These are phyloP conservation scores for Diaporthe citriasiana DNA, from an alignment of 2,329 filamentous ascomycete species.

Conservation along the genomic window DNA sequence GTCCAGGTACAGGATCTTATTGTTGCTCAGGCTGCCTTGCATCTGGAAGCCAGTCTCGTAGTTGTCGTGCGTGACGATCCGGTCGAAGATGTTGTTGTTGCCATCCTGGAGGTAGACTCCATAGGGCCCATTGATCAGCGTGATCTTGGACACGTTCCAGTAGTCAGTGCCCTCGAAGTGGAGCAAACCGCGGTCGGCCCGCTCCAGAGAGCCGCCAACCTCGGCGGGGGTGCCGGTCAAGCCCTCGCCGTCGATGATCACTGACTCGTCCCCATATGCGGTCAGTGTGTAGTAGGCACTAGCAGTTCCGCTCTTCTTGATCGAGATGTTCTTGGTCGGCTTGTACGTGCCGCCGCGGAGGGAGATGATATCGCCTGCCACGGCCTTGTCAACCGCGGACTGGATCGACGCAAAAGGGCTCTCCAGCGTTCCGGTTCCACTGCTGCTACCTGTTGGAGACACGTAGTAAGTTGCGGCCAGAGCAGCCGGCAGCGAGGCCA, in stretches of 20 bases:
- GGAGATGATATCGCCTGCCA: slow-evolving; percentile 61
- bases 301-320: slow-evolving; percentile 59
- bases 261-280: slow-evolving; percentile 59
- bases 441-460: slow-evolving; percentile 58
- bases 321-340: slow-evolving; percentile 62
- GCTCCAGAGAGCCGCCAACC: slow-evolving; percentile 56
- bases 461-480: slow-evolving; percentile 59
- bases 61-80: slow-evolving; percentile 55
- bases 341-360: slow-evolving; percentile 61
- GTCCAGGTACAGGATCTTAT: slow-evolving; percentile 59
- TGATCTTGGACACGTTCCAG: slow-evolving; percentile 60
- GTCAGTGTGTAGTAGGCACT: slow-evolving; percentile 57
- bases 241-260: slow-evolving; percentile 61
- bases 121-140: slow-evolving; percentile 55
- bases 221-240: slow-evolving; percentile 57
- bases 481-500: slow-evolving; percentile 24
- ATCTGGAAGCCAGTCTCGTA: slow-evolving; percentile 57
- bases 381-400: slow-evolving; percentile 59
- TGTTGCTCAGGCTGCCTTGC: slow-evolving; percentile 52
- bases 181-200: slow-evolving; percentile 60
- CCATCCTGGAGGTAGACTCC: slow-evolving; percentile 54
- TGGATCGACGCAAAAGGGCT: slow-evolving; percentile 62
- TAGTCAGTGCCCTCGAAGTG: slow-evolving; percentile 61
- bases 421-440: slow-evolving; percentile 54
- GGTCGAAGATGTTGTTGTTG: slow-evolving; percentile 55